Conservation (phyloP, 164 flowering plant genomes). For the Buxus sempervirens region DNA sequence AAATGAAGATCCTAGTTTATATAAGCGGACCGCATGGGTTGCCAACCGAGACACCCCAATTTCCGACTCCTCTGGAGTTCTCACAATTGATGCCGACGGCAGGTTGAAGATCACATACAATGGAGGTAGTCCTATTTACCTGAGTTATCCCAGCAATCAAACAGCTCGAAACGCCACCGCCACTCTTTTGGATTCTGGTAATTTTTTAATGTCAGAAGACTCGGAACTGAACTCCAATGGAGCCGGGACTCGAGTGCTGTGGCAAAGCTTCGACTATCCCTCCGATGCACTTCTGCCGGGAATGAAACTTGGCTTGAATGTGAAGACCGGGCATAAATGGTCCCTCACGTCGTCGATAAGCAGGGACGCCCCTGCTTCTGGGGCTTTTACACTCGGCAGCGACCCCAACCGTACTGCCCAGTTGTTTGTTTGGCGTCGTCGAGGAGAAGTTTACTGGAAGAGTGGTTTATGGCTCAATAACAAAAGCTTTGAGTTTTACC, state of each 20-base stretch:
- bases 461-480: conserved; percentile 13
- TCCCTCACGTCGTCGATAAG: conserved; percentile 25
- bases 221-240: conserved; percentile 15
- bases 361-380: conserved; percentile 15
- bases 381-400: conserved; percentile 20
- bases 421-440: conserved; percentile 12
- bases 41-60: conserved; percentile 20
- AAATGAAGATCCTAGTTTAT: no score
- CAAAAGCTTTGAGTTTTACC: neutral
- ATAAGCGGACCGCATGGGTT: conserved; percentile 8
- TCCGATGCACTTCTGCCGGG: conserved; percentile 32
- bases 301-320: conserved; percentile 30
- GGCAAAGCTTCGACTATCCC: conserved; percentile 42
- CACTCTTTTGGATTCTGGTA: conserved; percentile 23
- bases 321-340: conserved; percentile 17
- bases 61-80: neutral
- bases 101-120: conserved; percentile 7
- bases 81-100: conserved; percentile 7
- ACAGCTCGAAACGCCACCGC: conserved; percentile 9
- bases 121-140: neutral
- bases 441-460: conserved; percentile 6
- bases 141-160: neutral
- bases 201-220: conserved; percentile 29
- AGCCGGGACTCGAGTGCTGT: conserved; percentile 11
- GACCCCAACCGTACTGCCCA: conserved; percentile 19